Evolutionary conservation across 495 filamentous ascomycete species (phyloP).

Genomic region (Venustampulla echinocandica): DNA sequence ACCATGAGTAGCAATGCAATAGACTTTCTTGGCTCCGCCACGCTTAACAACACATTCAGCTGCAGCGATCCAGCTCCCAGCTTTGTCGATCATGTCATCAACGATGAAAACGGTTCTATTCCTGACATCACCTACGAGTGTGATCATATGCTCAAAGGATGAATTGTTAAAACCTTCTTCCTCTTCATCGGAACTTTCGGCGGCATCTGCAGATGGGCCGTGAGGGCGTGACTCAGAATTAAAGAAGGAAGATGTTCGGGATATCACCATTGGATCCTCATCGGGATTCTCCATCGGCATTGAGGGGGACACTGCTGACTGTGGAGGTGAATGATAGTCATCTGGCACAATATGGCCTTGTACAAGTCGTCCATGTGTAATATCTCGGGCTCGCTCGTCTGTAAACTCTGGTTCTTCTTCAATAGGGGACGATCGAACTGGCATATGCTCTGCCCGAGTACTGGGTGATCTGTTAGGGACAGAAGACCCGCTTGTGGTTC

Average conservation of each 20-base stretch:
- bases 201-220: constrained; percentile 74
- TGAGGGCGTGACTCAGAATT: constrained; percentile 53
- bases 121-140: constrained; percentile 86
- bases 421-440: constrained; percentile 13
- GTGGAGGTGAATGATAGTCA: constrained; percentile 69
- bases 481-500: constrained; percentile 2
- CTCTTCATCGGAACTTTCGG: constrained; percentile 79
- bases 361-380: constrained; percentile 85
- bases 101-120: constrained; percentile 83
- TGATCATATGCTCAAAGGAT: constrained; percentile 85
- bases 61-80: constrained; percentile 95
- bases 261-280: constrained; percentile 51
- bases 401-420: constrained; percentile 61
- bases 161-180: constrained; percentile 65
- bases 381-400: constrained; percentile 79
- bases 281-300: constrained; percentile 35
- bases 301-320: constrained; percentile 53
- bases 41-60: constrained; percentile 94
- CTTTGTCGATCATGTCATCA: constrained; percentile 98
- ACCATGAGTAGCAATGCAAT: constrained; percentile 95
- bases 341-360: constrained; percentile 96
- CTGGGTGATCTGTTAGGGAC: constrained; percentile 15
- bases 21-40: constrained; percentile 85
- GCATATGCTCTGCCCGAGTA: constrained; percentile 10
- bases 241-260: constrained; percentile 47